Conservation (phyloP, 805 yeast species). For the Starmerella stellata region DNA sequence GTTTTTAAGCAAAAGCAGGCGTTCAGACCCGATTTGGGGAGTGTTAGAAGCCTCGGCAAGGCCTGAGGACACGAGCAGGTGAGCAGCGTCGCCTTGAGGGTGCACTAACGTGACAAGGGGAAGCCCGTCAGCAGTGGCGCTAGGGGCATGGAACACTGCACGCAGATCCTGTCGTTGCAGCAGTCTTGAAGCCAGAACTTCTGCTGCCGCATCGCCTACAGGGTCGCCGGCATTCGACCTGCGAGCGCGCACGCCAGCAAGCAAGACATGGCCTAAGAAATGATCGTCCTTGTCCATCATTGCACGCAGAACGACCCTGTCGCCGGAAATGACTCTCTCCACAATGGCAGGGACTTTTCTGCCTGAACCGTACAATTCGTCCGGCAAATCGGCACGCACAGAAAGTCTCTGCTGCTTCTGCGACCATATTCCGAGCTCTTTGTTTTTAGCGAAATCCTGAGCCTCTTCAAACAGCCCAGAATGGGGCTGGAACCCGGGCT, state of each 20-base stretch:
- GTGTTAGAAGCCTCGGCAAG: constrained; percentile 61
- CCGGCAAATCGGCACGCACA: constrained; percentile 14
- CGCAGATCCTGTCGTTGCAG: constrained; percentile 39
- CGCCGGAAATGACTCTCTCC: constrained; percentile 64
- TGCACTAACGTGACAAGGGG: constrained; percentile 36
- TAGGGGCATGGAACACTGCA: constrained; percentile 41
- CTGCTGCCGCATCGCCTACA: constrained; percentile 24
- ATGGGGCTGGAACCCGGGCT: constrained; percentile 30
- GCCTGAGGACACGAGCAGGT: constrained; percentile 48
- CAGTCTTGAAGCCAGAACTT: constrained; percentile 28
- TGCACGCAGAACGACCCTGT: constrained; percentile 47
- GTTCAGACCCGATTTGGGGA: constrained; percentile 55
- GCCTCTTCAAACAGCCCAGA: constrained; percentile 20
- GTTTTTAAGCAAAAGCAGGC: constrained; percentile 43
- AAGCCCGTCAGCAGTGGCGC: constrained; percentile 26
- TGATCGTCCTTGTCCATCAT: constrained; percentile 34
- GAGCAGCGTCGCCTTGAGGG: constrained; percentile 63
- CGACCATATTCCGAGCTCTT: constrained; percentile 42
- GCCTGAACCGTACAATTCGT: constrained; percentile 15
- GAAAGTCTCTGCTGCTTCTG: constrained; percentile 8
- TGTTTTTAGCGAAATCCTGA: constrained; percentile 32
- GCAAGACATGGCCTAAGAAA: constrained; percentile 37
- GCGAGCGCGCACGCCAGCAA: constrained; percentile 63
- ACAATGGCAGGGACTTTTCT: constrained; percentile 41
- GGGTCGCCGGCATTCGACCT: constrained; percentile 35